Base-by-base conservation (phyloP, 108 stramenopile genomes). In the Nitzschia palea region DNA sequence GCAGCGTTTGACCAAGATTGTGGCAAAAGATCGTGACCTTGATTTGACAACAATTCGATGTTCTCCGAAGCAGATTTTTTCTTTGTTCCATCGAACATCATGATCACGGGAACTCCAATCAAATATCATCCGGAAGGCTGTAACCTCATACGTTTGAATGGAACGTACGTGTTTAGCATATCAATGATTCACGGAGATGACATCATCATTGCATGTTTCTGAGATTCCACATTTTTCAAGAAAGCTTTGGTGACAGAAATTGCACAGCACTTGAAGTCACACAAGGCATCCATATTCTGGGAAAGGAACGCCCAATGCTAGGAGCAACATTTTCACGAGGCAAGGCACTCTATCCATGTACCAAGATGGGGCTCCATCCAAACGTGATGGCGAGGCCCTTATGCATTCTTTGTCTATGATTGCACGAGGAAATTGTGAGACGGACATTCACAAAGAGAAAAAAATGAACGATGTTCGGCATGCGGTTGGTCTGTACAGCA, bases 381-480 rank as follows among this genome's bases (percentile, higher is more conserved):
- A 29, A 31, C 15, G 47, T n/a, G 47, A 37, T 8, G 33, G 51
- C 3, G 52, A 40, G 27, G 15, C 27, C 8, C 26, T 45, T 3
- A 17, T 37, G 4, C 37, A 45, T 12, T 65, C 51, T 14, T 65
- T 65, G 45, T 65, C 45, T 22, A 48, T 48, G 65, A 52, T 40
- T 28, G 45, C 48, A 17, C 23, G 45, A 50, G 47, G 62, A 30
- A 31, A 50, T 18, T 10, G 25, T 22, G 30, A 35, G 14, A 23
- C 35, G 9, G 44, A 45, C 23, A 35, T 65, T 65, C 65, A 65
- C 26, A 45, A 12, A 36, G 65, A 65, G 40, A 65, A 31, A 35
- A 26, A 29, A 4, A 73, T 73, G 71, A 61, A 74, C 22, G 36
- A 23, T 51, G 73, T 67, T 20, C 73, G 73, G 4, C 60, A 44